Evolutionary conservation across 148 eudicot genomes (phyloP), one percentile per base, ranked within the genome.

Genomic region (Rhododendron simsii): DNA sequence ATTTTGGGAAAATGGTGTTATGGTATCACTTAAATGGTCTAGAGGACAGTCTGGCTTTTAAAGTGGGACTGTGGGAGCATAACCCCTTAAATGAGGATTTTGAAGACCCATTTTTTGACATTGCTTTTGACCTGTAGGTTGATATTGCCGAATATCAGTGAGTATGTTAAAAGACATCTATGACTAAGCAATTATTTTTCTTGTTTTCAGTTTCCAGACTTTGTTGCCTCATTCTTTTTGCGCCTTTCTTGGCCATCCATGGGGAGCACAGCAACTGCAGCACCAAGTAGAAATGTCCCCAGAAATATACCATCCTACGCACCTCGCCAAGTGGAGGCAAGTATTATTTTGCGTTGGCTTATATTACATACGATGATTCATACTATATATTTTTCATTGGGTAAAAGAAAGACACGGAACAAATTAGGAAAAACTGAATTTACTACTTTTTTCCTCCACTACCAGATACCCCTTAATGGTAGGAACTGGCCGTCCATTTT

Each of bases 321-420:
- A 39, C 92, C 85, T 80, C 94, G 92, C n/a, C 98, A 87, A 89
- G 93, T 91, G 47, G 99, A 94, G 96, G 99, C 89, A 92, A 94
- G 95, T 88, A 75, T 41, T 51, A 78, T 80, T 69, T 86, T 81
- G 7, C 69, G 55, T 45, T 45, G 23, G 84, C 83, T 23, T 74
- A 65, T 81, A 28, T 47, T 21, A 39, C 39, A 26, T 81, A 39
- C 30, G 3, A 16, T 23, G 57, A 37, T 82, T 81, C 12, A 73
- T 53, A n/a, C 59, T 15, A 39, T 39, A 47, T 12, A 51, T 23
- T 41, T 33, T 41, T 53, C 28, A 0, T 14, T 53, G 47, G 15
- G 39, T 30, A 11, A 55, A 33, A 61, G 20, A 81, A n/a, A 9
- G 13, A 76, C 2, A 51, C 2, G 10, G 33, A 80, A 47, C 3